A percentile compares a stretch with the other conserved stretches of the same genome.
Conservation (phyloP, 805 yeast species). For the Jamesozyma rosinii region DNA sequence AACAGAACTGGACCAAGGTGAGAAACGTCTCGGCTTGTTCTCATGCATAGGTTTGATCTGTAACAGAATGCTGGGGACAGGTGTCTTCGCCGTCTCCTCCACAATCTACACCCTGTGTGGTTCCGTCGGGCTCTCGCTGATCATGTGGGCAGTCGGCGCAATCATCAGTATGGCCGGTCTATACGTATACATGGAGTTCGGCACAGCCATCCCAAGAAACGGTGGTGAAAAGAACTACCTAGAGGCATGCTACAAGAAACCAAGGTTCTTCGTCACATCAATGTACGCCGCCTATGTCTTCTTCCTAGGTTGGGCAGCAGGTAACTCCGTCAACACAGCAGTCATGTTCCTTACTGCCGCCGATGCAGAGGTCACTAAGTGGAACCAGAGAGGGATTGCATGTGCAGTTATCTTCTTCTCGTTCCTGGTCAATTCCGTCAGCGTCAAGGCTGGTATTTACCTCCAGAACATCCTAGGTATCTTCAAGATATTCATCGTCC, state of each 20-base stretch:
- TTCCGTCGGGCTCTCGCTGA: constrained; percentile 60
- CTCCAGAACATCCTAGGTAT: constrained; percentile 59
- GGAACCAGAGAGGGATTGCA: constrained; percentile 75
- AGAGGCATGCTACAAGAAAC: constrained; percentile 60
- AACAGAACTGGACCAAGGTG: constrained; percentile 34
- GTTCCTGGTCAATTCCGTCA: constrained; percentile 50
- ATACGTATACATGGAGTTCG: constrained; percentile 72
- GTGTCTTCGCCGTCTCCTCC: constrained; percentile 65
- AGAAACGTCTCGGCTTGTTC: constrained; percentile 39
- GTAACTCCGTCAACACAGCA: constrained; percentile 73
- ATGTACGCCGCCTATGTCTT: constrained; percentile 64
- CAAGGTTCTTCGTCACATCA: constrained; percentile 57
- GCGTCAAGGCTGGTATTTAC: constrained; percentile 57
- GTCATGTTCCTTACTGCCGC: constrained; percentile 71
- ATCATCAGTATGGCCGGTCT: constrained; percentile 56
- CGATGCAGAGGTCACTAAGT: constrained; percentile 52
- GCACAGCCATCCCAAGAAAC: constrained; percentile 66
- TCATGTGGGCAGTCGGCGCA: constrained; percentile 70
- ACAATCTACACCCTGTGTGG: constrained; percentile 44
- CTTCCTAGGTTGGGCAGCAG: constrained; percentile 78
- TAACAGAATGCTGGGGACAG: constrained; percentile 68
- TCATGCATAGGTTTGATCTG: constrained; percentile 58
- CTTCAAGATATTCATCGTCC: constrained; percentile 62
- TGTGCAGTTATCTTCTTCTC: constrained; percentile 65
- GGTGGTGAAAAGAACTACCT: constrained; percentile 83